Base-by-base conservation (phyloP, 148 eudicot genomes). In the Vaccinium vitisidaea region DNA sequence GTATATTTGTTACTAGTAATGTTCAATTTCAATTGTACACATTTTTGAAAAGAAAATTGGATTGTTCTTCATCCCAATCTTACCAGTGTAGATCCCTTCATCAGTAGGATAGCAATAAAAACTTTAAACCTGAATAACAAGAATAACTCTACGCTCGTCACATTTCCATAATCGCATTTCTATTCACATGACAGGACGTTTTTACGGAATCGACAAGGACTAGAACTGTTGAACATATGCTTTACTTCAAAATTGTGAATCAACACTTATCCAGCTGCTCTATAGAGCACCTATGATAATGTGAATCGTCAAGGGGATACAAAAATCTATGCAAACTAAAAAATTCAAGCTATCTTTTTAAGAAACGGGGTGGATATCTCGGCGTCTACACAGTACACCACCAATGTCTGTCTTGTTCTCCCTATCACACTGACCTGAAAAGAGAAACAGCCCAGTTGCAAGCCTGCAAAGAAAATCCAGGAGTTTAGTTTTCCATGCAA, bases 401-500 rank as follows among this genome's bases (percentile, higher is more conserved):
- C 5, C 46, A 5, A 5, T 43, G 46, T 43, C 23, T 61, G 70
- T n/a, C 70, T 65, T 23, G 27, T 23, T 23, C 30, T 65, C 69
- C 69, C 69, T 7, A 61, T 61, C 30, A n/a, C 70, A 10, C 70
- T 65, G 70, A 23, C 30, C 70, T 65, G 32, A 63, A 65, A 30
- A n/a, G 3, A 39, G 39, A 32, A 39, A 74, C 77, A 71, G 76
- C n/a, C n/a, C n/a, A 15, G 16, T 15, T 61, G 15, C 73, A 81
- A 13, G 32, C 55, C 75, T 81, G 83, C 55, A 81, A 23, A 65
- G 49, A 48, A 80, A 61, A 59, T 3, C 50, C 43, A 59, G 30
- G 75, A 2, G 19, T 81, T 81, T 63, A 65, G 75, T 25, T 81
- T 81, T 32, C 43, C 58, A 49, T 46, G 83, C 75, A 23, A 48